Conservation (phyloP, 75 land plant species). For the Sequoiadendron giganteum region DNA sequence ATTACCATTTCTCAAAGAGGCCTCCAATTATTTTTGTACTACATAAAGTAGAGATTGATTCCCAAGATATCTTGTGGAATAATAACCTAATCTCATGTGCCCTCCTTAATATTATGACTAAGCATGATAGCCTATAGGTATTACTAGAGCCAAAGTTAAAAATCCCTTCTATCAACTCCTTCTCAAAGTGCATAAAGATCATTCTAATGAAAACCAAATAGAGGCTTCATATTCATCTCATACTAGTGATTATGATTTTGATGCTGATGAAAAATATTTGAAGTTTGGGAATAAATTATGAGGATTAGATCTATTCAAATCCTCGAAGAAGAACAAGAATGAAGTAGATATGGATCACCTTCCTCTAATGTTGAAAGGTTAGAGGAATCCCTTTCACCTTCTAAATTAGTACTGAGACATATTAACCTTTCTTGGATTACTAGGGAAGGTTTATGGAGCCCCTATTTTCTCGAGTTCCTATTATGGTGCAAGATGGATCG, state of each 20-base stretch:
- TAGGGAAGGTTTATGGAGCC: too few species aligned
- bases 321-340: constrained; percentile 40
- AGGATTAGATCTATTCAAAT: constrained; percentile 58
- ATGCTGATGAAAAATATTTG: constrained; percentile 16
- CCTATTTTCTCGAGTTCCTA: too few species aligned
- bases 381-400: constrained; percentile 21
- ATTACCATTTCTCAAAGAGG: constrained; percentile 74
- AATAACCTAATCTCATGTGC: constrained; percentile 7
- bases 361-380: constrained; percentile 30
- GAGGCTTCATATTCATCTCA: constrained; percentile 14
- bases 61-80: constrained; percentile 44
- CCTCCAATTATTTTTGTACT: constrained; percentile 61
- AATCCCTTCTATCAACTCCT: constrained; percentile 30
- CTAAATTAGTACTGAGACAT: constrained; percentile 27
- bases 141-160: constrained; percentile 24
- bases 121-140: constrained; percentile 23
- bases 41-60: constrained; percentile 65
- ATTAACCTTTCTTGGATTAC: too few species aligned
- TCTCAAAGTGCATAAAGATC: constrained; percentile 18
- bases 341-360: constrained; percentile 35
- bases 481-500: too few species aligned
- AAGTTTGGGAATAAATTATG: constrained; percentile 42
- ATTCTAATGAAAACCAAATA: neutral
- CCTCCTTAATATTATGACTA: constrained; percentile 1
- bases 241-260: constrained; percentile 14